A percentile compares a stretch with the other conserved stretches of the same genome.
These are phyloP conservation scores for Avena sativa DNA, from an alignment of 176 grass and related monocot species.

Conservation along the genomic window DNA sequence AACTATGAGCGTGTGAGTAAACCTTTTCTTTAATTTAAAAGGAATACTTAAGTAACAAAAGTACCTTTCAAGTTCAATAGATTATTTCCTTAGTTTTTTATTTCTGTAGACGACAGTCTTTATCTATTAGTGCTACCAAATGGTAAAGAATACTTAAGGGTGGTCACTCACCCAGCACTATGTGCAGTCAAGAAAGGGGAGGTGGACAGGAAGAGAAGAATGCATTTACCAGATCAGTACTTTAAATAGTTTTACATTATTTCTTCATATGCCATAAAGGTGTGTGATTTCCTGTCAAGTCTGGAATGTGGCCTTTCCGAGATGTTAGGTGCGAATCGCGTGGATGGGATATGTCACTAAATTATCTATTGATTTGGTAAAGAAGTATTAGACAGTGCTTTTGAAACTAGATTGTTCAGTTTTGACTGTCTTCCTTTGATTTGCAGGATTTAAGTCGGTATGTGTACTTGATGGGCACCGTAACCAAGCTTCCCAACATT, in stretches of 20 bases:
- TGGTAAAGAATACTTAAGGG: not conserved
- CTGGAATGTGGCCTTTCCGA: too few relatives aligned
- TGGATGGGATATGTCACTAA: too few relatives aligned
- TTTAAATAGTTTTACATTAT: too few relatives aligned
- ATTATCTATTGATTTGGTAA: not conserved
- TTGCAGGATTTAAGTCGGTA: slow-evolving; percentile 26
- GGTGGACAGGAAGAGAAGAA: too few relatives aligned
- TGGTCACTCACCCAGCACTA: not conserved
- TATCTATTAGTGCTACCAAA: not conserved
- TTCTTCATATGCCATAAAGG: too few relatives aligned
- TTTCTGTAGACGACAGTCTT: not conserved
- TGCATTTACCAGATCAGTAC: too few relatives aligned
- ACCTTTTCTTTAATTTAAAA: slow-evolving; percentile 8
- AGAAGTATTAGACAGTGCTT: not conserved
- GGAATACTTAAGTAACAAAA: not conserved
- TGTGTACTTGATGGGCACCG: slow-evolving; percentile 24
- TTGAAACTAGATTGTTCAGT: not conserved
- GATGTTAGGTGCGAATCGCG: too few relatives aligned
- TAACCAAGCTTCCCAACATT: slow-evolving; percentile 32
- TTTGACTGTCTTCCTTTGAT: not conserved
- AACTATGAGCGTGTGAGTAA: slow-evolving; percentile 33
- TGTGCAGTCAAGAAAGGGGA: not conserved
- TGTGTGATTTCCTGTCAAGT: too few relatives aligned
- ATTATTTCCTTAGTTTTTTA: not conserved
- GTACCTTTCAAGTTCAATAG: not conserved